Evolutionary conservation across 192 early-diverging fungal species (phyloP), one percentile per base, ranked within the genome.

Genomic region (Linnemannia elongata): DNA sequence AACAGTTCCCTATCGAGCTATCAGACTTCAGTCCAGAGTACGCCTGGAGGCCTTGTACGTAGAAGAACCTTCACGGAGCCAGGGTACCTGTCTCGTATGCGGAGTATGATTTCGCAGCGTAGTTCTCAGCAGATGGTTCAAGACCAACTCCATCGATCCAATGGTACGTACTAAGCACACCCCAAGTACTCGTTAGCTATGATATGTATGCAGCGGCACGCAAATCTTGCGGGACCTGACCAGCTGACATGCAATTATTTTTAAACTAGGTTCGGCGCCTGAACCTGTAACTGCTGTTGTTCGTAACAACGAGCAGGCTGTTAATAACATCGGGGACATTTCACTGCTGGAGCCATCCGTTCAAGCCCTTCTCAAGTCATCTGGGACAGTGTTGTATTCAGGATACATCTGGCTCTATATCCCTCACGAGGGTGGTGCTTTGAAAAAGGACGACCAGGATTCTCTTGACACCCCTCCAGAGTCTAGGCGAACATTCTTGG

Each of bases 321-420:
- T 10, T 1, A 38, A 33, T 10, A 33, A 4, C 18, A 1, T 74
- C 41, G 44, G 18, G 6, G 45, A 33, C 30, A 33, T 42, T 33
- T 10, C 18, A 30, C 30, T 10, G 2, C 49, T 75, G 22, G 83
- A 85, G 15, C 69, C 73, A 9, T 33, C 52, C 10, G 17, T 47
- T 13, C 72, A 76, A 35, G 66, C 47, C 1, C 57, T 76, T 38
- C 69, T 80, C 1, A 66, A 72, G 13, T 38, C 68, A 0, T 57
- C 83, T 1, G 57, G 35, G 13, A 17, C 83, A 7, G 69, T 54
- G 10, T 38, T 80, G 0, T 87, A 72, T 52, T 81, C 69, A 8
- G 85, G 85, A 69, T 75, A 81, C 45, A 55, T 87, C 18, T 87
- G 85, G 85, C 75, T 87, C 8, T 87, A 87, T 30, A 45, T 86